phyloP scores from a whole-genome alignment of 2,329 filamentous ascomycete genomes.

The Ambrosiella cleistominuta region DNA sequence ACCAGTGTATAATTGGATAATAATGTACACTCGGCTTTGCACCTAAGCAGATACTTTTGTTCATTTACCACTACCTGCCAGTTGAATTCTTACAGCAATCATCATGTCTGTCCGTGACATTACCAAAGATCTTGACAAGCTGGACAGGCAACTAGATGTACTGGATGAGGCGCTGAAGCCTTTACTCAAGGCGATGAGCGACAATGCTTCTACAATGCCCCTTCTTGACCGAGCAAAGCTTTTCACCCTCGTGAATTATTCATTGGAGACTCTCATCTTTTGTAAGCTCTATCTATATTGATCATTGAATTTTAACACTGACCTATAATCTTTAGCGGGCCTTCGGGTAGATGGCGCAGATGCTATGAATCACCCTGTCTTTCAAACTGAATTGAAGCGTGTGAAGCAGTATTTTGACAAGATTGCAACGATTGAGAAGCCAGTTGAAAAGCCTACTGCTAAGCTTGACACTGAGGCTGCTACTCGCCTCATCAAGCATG shows the following conservation, averaged over 20 bases:
- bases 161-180: conserved; percentile 59
- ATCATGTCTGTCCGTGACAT: conserved; percentile 35
- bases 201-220: conserved; percentile 60
- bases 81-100: background rate
- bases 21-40: too few species aligned
- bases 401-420: conserved; percentile 87
- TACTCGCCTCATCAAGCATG: conserved; percentile 64
- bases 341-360: conserved; percentile 64
- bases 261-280: conserved; percentile 80
- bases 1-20: too few species aligned
- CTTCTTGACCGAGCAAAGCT: conserved; percentile 92
- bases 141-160: conserved; percentile 63
- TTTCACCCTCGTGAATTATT: conserved; percentile 72
- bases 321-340: conserved; percentile 33
- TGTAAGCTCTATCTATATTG: conserved; percentile 32
- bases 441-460: conserved; percentile 27
- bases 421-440: conserved; percentile 59
- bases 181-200: conserved; percentile 49
- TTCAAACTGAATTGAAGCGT: conserved; percentile 58
- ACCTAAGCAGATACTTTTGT: too few species aligned
- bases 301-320: conserved; percentile 8
- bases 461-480: conserved; percentile 57
- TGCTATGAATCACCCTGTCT: conserved; percentile 70
- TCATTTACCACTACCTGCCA: too few species aligned
- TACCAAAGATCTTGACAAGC: conserved; percentile 49